Conservation (phyloP, 2,329 filamentous ascomycete species). For the Pseudodiploospora longispora region DNA sequence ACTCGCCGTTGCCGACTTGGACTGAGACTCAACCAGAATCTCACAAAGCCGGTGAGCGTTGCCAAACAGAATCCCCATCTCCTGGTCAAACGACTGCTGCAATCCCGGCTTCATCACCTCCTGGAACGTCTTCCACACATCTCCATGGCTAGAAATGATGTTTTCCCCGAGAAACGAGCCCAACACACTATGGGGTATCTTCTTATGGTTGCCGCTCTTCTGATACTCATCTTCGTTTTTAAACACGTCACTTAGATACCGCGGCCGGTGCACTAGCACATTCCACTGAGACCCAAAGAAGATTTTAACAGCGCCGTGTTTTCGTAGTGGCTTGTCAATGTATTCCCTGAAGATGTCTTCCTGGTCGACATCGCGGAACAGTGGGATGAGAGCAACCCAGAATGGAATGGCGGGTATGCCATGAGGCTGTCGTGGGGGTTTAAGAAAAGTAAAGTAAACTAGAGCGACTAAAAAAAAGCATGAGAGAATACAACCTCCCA, state of each 20-base stretch:
- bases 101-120: slow-evolving; percentile 28
- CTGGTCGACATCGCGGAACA: slow-evolving; percentile 35
- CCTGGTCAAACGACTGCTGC: slow-evolving; percentile 18
- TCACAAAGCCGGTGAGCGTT: slow-evolving; percentile 17
- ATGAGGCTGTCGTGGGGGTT: slow-evolving; percentile 18
- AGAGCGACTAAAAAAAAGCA: neutral
- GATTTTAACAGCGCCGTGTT: slow-evolving; percentile 38
- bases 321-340: slow-evolving; percentile 27
- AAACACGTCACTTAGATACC: slow-evolving; percentile 32
- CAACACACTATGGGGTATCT: slow-evolving; percentile 30
- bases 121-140: slow-evolving; percentile 26
- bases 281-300: slow-evolving; percentile 43
- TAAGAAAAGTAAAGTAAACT: slow-evolving; percentile 11
- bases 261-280: slow-evolving; percentile 35
- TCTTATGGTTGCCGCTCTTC: slow-evolving; percentile 33
- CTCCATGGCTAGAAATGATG: slow-evolving; percentile 29
- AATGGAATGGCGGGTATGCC: slow-evolving; percentile 36
- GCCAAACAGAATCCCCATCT: slow-evolving; percentile 10
- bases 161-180: slow-evolving; percentile 31
- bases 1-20: slow-evolving; percentile 12
- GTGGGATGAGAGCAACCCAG: slow-evolving; percentile 33
- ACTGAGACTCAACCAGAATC: slow-evolving; percentile 22
- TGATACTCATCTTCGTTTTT: slow-evolving; percentile 22
- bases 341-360: slow-evolving; percentile 30
- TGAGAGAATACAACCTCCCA: no score